These are phyloP conservation scores for Cercospora janseana DNA, from an alignment of 2,329 filamentous ascomycete genomes.

Conservation along the genomic window DNA sequence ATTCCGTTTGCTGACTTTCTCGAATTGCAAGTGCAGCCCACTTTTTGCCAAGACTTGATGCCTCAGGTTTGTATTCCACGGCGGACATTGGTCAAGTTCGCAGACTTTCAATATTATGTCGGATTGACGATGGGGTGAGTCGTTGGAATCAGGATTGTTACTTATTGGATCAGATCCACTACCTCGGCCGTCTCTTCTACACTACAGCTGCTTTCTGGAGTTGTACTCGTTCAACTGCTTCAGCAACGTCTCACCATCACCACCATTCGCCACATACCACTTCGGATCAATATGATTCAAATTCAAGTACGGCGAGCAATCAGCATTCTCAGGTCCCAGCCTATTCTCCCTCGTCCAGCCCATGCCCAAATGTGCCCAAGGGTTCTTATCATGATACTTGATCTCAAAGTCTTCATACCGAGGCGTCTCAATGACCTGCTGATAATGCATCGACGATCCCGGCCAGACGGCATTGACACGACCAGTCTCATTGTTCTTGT, in stretches of 20 bases:
- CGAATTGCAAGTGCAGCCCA: slow-evolving; percentile 7
- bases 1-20: neutral
- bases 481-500: slow-evolving; percentile 50
- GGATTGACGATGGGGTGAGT: too few species aligned
- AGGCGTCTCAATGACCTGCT: slow-evolving; percentile 40
- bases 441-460: slow-evolving; percentile 52
- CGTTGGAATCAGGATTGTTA: too few species aligned
- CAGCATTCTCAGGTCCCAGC: slow-evolving; percentile 27
- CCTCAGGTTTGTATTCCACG: too few species aligned
- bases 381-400: slow-evolving; percentile 41
- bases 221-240: slow-evolving; percentile 25
- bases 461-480: slow-evolving; percentile 51
- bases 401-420: slow-evolving; percentile 49
- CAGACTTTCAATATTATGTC: too few species aligned
- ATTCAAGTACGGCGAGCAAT: slow-evolving; percentile 42
- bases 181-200: neutral
- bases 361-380: slow-evolving; percentile 46
- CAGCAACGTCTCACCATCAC: slow-evolving; percentile 25
- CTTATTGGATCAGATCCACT: neutral
- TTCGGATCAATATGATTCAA: slow-evolving; percentile 45
- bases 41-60: slow-evolving; percentile 5
- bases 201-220: slow-evolving; percentile 5
- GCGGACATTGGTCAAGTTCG: too few species aligned
- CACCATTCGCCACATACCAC: slow-evolving; percentile 38
- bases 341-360: slow-evolving; percentile 40